Evolutionary conservation across 73 alveolate species (phyloP).

Genomic region (Tetrahymena borealis): DNA sequence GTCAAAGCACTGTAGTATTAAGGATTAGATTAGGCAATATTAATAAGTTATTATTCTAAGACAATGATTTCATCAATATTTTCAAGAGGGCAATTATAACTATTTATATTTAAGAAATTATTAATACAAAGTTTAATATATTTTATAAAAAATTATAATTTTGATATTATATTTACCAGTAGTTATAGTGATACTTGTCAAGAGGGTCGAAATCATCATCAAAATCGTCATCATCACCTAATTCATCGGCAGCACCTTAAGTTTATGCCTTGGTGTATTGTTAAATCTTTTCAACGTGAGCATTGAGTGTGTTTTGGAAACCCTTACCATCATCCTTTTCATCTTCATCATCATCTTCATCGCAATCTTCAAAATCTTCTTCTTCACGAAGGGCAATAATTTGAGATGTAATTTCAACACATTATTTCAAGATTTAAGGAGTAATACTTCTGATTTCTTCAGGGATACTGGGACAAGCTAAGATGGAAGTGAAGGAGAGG

Average conservation of each 20-base stretch:
- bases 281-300: neutral
- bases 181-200: neutral
- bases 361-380: neutral
- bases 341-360: neutral
- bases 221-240: neutral
- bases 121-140: neutral
- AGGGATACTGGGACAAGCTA: neutral
- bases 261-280: neutral
- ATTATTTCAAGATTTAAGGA: neutral
- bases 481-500: neutral
- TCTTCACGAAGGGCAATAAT: neutral
- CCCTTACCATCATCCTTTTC: neutral
- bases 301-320: neutral
- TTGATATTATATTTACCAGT: neutral
- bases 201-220: neutral
- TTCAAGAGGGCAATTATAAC: neutral
- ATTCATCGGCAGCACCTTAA: neutral
- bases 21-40: neutral
- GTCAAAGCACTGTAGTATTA: neutral
- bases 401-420: neutral
- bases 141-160: neutral
- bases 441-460: neutral
- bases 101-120: neutral
- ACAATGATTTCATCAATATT: neutral
- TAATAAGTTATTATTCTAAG: neutral